These are phyloP conservation scores for Annulohypoxylon maeteangense DNA, from an alignment of 495 filamentous ascomycete genomes.

Conservation along the genomic window DNA sequence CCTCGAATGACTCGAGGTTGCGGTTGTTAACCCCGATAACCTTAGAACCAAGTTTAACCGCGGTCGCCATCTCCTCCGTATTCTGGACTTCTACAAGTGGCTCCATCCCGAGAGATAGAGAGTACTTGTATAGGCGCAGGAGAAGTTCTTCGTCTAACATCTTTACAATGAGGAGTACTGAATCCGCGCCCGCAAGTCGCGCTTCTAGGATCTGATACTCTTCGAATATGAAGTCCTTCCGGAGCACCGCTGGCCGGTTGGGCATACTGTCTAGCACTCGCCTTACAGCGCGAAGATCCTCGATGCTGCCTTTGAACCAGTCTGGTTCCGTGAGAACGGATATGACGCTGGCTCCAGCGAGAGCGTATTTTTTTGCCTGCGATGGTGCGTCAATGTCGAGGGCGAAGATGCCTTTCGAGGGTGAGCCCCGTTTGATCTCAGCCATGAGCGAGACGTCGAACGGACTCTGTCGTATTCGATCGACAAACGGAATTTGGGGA, in stretches of 20 bases:
- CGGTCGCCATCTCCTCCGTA: constrained; percentile 88
- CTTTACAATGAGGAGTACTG: constrained; percentile 95
- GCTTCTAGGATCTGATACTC: constrained; percentile 99
- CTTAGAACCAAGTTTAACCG: constrained; percentile 86
- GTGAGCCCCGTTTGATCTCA: constrained; percentile 96
- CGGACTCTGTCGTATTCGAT: constrained; percentile 79
- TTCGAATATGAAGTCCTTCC: constrained; percentile 98
- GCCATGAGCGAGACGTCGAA: constrained; percentile 90
- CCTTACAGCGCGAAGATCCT: constrained; percentile 89
- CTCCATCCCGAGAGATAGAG: constrained; percentile 92
- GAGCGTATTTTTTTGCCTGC: constrained; percentile 91
- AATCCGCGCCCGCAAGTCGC: constrained; percentile 91
- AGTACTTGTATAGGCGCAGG: constrained; percentile 84
- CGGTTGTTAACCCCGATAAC: constrained; percentile 99
- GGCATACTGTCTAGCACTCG: constrained; percentile 89
- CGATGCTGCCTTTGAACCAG: constrained; percentile 98
- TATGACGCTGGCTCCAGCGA: constrained; percentile 94
- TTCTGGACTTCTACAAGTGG: constrained; percentile 97
- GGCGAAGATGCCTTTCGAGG: constrained; percentile 95
- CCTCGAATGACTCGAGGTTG: constrained; percentile 94
- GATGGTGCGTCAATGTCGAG: constrained; percentile 85
- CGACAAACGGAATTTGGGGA: constrained; percentile 83
- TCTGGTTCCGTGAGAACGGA: constrained; percentile 97
- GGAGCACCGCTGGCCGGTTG: constrained; percentile 88
- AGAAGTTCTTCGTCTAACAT: constrained; percentile 88